phyloP scores from a whole-genome alignment of 306 rosid genomes.

The Rubus idaeus region DNA sequence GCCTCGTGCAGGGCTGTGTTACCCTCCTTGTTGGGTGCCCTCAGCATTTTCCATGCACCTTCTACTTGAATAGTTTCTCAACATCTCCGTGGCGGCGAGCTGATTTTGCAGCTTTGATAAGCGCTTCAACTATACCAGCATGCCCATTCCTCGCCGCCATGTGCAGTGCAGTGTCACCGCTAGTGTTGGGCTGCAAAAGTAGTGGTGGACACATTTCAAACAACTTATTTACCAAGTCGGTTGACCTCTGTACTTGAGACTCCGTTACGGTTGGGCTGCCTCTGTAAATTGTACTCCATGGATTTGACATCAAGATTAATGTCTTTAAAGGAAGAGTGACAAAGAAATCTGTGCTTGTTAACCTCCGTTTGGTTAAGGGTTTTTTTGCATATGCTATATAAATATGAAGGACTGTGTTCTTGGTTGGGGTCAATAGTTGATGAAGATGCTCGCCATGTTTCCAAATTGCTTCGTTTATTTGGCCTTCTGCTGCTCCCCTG shows the following conservation, averaged over 20 bases:
- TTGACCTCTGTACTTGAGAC: not conserved
- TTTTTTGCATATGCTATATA: not conserved
- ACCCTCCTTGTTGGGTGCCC: not conserved
- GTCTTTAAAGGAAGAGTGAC: too few species aligned
- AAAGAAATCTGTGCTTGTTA: too few species aligned
- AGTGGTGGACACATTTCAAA: not conserved
- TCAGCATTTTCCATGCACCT: not conserved
- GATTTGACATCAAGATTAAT: too few species aligned
- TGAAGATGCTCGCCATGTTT: not conserved
- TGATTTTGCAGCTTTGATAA: not conserved
- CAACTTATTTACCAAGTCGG: not conserved
- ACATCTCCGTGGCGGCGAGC: not conserved
- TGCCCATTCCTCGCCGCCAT: not conserved
- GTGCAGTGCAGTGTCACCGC: constrained; percentile 12
- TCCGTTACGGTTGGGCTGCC: not conserved
- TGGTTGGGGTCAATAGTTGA: not conserved
- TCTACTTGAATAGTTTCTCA: not conserved
- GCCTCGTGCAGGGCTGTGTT: constrained; percentile 7
- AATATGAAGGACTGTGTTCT: constrained; percentile 22
- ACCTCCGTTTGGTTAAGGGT: too few species aligned
- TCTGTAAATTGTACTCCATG: too few species aligned
- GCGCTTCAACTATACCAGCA: not conserved
- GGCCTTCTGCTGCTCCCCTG: not conserved
- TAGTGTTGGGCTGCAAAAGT: not conserved
- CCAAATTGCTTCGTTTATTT: not conserved